A percentile compares a stretch with the other conserved stretches of the same genome.
Conservation (phyloP, 2,329 filamentous ascomycete genomes). For the Neophaeococcomyces mojaviensis region DNA sequence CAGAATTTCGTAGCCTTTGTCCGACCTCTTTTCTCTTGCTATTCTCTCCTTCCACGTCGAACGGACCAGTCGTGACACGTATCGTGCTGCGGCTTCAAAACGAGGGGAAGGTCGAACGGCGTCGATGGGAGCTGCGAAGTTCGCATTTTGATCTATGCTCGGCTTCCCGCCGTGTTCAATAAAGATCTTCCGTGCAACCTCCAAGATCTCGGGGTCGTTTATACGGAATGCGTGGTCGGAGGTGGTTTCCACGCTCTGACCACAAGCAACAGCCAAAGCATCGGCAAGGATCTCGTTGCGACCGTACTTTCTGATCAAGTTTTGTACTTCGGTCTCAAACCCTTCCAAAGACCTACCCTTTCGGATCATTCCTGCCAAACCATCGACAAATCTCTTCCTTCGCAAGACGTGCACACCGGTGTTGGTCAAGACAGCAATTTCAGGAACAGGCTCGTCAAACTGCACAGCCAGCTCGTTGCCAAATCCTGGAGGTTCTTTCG, state of each 20-base stretch:
- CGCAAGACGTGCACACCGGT: slow-evolving; percentile 82
- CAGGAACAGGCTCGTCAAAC: slow-evolving; percentile 72
- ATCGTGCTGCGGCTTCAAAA: slow-evolving; percentile 80
- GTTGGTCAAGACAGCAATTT: slow-evolving; percentile 87
- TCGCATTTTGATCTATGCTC: slow-evolving; percentile 70
- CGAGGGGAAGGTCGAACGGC: slow-evolving; percentile 80
- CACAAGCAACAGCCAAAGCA: slow-evolving; percentile 87
- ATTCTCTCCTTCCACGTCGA: slow-evolving; percentile 80
- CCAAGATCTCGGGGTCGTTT: slow-evolving; percentile 76
- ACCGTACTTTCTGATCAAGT: slow-evolving; percentile 79
- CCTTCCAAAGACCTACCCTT: slow-evolving; percentile 68
- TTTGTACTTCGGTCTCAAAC: slow-evolving; percentile 71
- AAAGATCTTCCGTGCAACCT: slow-evolving; percentile 77
- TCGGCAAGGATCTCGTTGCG: slow-evolving; percentile 83
- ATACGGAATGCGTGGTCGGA: slow-evolving; percentile 61
- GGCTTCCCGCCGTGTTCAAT: slow-evolving; percentile 89
- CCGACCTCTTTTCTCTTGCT: slow-evolving; percentile 48
- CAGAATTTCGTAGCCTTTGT: slow-evolving; percentile 54
- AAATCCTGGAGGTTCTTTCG: slow-evolving; percentile 65
- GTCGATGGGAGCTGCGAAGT: slow-evolving; percentile 61
- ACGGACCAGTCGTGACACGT: slow-evolving; percentile 78
- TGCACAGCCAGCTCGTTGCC: slow-evolving; percentile 96
- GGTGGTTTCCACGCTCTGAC: slow-evolving; percentile 77
- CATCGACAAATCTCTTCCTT: slow-evolving; percentile 77
- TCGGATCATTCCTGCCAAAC: slow-evolving; percentile 76